A percentile compares a stretch with the other conserved stretches of the same genome.
phyloP scores from a whole-genome alignment of 2,329 filamentous ascomycete genomes.

The Bipolaris zeicola region DNA sequence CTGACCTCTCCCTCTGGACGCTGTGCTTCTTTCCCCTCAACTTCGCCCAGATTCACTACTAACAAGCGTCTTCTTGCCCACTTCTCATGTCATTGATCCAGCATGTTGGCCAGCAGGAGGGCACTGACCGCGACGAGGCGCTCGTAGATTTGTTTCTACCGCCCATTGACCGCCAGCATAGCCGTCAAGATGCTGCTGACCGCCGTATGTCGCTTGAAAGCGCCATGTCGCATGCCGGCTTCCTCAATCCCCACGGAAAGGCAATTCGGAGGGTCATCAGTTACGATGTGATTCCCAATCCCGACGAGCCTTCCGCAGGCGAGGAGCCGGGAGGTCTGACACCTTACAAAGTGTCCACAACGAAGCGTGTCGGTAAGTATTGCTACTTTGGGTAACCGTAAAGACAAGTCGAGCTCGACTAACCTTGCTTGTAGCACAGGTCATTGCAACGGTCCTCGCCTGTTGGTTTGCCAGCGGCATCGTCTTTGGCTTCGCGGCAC shows the following conservation, averaged over 20 bases:
- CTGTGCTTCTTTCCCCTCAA: slow-evolving; percentile 14
- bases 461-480: slow-evolving; percentile 51
- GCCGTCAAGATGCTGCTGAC: slow-evolving; percentile 36
- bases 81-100: slow-evolving; percentile 57
- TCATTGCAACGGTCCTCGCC: slow-evolving; percentile 42
- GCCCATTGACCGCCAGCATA: slow-evolving; percentile 40
- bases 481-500: slow-evolving; percentile 49
- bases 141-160: slow-evolving; percentile 44
- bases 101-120: slow-evolving; percentile 58
- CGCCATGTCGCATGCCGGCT: slow-evolving; percentile 28
- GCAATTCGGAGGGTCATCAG: slow-evolving; percentile 51
- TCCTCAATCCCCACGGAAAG: slow-evolving; percentile 29
- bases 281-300: slow-evolving; percentile 56
- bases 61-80: slow-evolving; percentile 16
- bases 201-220: slow-evolving; percentile 41
- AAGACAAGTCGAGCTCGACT: slow-evolving; percentile 3
- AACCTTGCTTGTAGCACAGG: slow-evolving; percentile 37
- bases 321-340: slow-evolving; percentile 54
- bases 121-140: slow-evolving; percentile 54
- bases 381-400: slow-evolving; percentile 16
- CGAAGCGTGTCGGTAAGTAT: slow-evolving; percentile 41
- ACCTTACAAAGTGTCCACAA: slow-evolving; percentile 56
- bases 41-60: neutral
- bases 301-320: slow-evolving; percentile 38
- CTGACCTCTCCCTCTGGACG: neutral